These are phyloP conservation scores for Prunus davidiana DNA, from an alignment of 306 rosid genomes.

Conservation along the genomic window DNA sequence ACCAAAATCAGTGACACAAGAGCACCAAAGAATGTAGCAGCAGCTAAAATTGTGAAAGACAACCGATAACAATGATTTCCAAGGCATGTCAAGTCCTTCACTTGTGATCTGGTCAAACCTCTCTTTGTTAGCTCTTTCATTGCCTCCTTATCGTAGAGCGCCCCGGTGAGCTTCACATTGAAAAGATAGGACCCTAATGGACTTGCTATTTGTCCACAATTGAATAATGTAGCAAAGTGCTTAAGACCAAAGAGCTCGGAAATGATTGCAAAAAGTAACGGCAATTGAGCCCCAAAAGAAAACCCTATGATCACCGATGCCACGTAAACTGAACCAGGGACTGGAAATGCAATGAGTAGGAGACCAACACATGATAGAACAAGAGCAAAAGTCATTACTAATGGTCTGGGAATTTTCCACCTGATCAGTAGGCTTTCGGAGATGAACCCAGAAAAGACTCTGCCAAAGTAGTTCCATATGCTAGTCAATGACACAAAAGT, in stretches of 20 bases:
- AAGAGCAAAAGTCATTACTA: conserved; percentile 18
- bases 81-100: background rate
- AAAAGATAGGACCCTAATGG: conserved; percentile 20
- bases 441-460: conserved; percentile 34
- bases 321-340: conserved; percentile 11
- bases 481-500: conserved; percentile 26
- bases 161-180: conserved; percentile 20
- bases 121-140: background rate
- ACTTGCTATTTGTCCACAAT: conserved; percentile 10
- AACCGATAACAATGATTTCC: conserved; percentile 4
- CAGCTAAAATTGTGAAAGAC: conserved; percentile 13
- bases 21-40: conserved; percentile 9
- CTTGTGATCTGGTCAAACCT: background rate
- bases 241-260: conserved; percentile 36
- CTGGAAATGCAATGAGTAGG: conserved; percentile 33
- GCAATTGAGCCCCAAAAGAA: conserved; percentile 28
- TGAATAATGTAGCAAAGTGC: conserved; percentile 26
- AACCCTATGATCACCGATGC: conserved; percentile 36
- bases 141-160: conserved; percentile 16
- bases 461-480: conserved; percentile 39
- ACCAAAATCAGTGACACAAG: conserved; percentile 15
- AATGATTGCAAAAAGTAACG: conserved; percentile 28
- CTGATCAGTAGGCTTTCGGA: conserved; percentile 28
- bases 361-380: conserved; percentile 25
- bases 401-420: conserved; percentile 30